These are phyloP conservation scores for Thoreauomyces humboldtii DNA, from an alignment of 192 early-diverging fungal genomes.

Conservation along the genomic window DNA sequence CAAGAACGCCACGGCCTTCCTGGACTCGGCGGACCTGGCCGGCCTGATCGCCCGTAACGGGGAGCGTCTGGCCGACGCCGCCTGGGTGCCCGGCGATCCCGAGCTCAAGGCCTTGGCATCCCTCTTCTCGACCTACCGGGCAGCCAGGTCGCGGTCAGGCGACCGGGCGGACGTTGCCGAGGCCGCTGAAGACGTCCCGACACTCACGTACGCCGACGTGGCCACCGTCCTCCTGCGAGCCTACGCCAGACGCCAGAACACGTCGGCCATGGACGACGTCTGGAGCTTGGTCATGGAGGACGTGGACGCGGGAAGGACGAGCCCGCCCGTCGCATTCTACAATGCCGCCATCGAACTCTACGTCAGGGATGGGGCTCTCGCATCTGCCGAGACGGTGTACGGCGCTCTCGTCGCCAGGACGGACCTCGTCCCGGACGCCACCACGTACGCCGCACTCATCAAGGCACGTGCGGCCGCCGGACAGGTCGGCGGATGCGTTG, in stretches of 20 bases:
- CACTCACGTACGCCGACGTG: conserved; percentile 1
- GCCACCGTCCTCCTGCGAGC: neutral
- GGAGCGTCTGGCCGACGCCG: neutral
- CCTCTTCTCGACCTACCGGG: neutral
- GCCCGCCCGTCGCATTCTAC: conserved; percentile 3
- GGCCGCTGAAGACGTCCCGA: no score
- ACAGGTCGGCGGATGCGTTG: conserved; percentile 3
- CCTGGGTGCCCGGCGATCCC: neutral
- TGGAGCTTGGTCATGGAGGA: conserved; percentile 10
- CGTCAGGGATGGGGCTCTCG: conserved; percentile 3
- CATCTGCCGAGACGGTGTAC: conserved; percentile 8
- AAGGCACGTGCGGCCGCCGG: conserved; percentile 6
- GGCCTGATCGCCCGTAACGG: neutral
- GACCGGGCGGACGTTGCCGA: neutral
- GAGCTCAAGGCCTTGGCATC: neutral
- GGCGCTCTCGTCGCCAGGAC: neutral
- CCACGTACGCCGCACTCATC: conserved; percentile 17
- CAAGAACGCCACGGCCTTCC: neutral
- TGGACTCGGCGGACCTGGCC: conserved; percentile 1
- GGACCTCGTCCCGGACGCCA: conserved; percentile 11
- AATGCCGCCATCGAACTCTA: conserved; percentile 1
- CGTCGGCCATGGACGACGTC: neutral
- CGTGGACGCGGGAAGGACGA: no score
- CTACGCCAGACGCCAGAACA: conserved; percentile 9
- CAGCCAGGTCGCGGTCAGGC: neutral